Percentiles rank a stretch among this genome's conserved stretches.
phyloP scores from a whole-genome alignment of 805 yeast species.

The Sporopachydermia quercuum region DNA sequence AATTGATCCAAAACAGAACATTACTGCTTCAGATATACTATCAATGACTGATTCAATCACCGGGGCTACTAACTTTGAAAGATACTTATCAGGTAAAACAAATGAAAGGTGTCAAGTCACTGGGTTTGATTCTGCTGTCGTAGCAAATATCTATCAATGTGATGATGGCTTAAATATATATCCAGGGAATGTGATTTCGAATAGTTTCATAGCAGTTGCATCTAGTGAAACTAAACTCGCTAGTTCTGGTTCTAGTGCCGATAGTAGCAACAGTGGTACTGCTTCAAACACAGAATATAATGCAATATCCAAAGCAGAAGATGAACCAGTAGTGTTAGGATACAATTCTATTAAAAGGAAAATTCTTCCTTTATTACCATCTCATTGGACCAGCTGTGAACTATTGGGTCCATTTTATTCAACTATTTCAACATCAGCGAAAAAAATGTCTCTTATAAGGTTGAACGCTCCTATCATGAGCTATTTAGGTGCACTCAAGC shows the following conservation, averaged over 20 bases:
- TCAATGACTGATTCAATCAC: too few relatives aligned
- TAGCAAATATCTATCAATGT: background rate
- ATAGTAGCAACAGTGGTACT: background rate
- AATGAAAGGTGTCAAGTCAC: background rate
- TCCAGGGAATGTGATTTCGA: background rate
- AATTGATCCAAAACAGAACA: too few relatives aligned
- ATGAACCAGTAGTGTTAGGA: too few relatives aligned
- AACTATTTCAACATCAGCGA: background rate
- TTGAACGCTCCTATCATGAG: background rate
- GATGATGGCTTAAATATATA: background rate
- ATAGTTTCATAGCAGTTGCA: too few relatives aligned
- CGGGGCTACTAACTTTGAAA: background rate
- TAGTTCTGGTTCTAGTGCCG: background rate
- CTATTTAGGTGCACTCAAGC: background rate
- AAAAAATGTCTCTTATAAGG: background rate
- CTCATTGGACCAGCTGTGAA: background rate
- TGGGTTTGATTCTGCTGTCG: background rate
- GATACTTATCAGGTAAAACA: background rate
- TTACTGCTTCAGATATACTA: too few relatives aligned
- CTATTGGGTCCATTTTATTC: background rate
- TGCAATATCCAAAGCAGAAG: too few relatives aligned
- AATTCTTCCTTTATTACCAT: background rate
- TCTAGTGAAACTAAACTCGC: too few relatives aligned
- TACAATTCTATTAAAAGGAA: too few relatives aligned
- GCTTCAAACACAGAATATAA: too few relatives aligned